These are phyloP conservation scores for Penicillium fuscoglaucum DNA, from an alignment of 2,329 filamentous ascomycete species.

Conservation along the genomic window DNA sequence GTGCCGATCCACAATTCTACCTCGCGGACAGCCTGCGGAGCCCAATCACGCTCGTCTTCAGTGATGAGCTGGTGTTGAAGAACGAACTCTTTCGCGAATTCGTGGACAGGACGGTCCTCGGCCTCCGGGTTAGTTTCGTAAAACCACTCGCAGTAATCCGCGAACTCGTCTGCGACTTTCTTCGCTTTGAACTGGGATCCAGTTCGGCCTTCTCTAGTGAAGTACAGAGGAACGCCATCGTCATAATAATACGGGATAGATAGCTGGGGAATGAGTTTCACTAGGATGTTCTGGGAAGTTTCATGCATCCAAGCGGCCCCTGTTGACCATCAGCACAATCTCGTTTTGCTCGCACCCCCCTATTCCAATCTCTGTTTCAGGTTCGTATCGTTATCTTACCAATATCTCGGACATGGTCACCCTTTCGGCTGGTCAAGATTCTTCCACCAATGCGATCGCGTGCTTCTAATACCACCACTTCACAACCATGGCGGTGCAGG, in stretches of 20 bases:
- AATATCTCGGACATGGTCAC: constrained; percentile 40
- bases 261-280: constrained; percentile 45
- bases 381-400: constrained; percentile 30
- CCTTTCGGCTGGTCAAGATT: constrained; percentile 42
- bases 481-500: constrained; percentile 36
- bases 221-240: constrained; percentile 46
- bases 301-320: constrained; percentile 50
- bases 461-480: constrained; percentile 39
- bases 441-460: constrained; percentile 40
- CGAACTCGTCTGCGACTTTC: constrained; percentile 49
- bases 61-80: constrained; percentile 44
- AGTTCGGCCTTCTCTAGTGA: constrained; percentile 44
- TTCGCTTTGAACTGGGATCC: constrained; percentile 50
- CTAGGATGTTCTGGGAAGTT: constrained; percentile 47
- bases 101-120: constrained; percentile 42
- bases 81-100: constrained; percentile 45
- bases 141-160: constrained; percentile 45
- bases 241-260: constrained; percentile 49
- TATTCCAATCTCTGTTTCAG: neutral
- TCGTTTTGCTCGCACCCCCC: neutral
- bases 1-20: constrained; percentile 49
- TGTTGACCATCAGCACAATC: constrained; percentile 17
- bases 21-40: constrained; percentile 46
- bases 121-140: constrained; percentile 45
- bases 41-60: constrained; percentile 46